Evolutionary conservation across 2,329 filamentous ascomycete genomes (phyloP), one percentile per base, ranked within the genome.

Genomic region (Aspergillus hiratsukae): DNA sequence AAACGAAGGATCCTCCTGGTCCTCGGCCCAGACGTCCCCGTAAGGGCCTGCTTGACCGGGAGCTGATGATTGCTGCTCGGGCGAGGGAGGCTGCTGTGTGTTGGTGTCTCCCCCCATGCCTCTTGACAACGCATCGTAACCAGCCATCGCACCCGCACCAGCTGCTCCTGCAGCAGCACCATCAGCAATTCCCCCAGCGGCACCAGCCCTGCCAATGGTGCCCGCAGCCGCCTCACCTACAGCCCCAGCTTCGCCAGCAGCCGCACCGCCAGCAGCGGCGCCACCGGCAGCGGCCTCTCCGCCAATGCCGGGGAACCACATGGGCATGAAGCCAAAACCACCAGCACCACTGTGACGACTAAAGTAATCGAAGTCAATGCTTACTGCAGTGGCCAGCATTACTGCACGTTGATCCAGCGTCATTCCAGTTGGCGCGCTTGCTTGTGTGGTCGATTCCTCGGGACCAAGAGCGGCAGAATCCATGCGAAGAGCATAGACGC

Each of bases 331-430:
- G 1, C 80, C 75, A 46, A 78, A 68, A 17, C 78, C 72, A 9
- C 77, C 76, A 2, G 73, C 67, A 19, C 74, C 69, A 53, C 81
- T 84, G 59, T 86, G 82, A 1, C 83, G 77, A 56, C 83, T 86
- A 72, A 87, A 87, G 69, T 87, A 87, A 66, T 87, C 85, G 58
- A 87, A 87, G 64, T 87, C 85, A 49, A 87, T 79, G 55, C 78
- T 83, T 11, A 87, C 84, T 6, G 85, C 85, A 0, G 84, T 86
- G 9, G 85, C 84, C 8, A 87, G 77, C 84, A 87, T 87, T 27
- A 87, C 79, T 2, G 85, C 85, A 53, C 85, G 78, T 67, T 87
- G 83, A 63, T 87, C 85, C 2, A 87, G 77, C 1, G 83, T 86
- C 83, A 87, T 85, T 3, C 81, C 82, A 1, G 74, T 73, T 10